phyloP scores from a whole-genome alignment of 345 rosid genomes.

The Crucihimalaya himalaica region DNA sequence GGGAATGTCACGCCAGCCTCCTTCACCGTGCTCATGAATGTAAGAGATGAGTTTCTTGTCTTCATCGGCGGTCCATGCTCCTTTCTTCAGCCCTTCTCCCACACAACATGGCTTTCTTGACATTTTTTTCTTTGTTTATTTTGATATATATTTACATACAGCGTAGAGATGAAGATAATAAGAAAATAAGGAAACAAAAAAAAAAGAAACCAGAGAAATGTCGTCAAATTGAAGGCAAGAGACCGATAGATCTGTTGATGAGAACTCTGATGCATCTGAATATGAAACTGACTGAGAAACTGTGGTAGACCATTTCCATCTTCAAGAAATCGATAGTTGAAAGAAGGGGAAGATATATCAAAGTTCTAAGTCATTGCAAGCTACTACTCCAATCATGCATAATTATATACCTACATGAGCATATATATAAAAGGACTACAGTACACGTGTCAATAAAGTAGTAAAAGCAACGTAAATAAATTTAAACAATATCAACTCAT shows the following conservation, averaged over 20 bases:
- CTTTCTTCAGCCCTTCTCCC: slow-evolving; percentile 43
- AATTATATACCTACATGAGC: background rate
- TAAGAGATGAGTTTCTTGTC: slow-evolving; percentile 43
- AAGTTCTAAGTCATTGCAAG: slow-evolving; percentile 17
- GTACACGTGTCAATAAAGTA: slow-evolving; percentile 1
- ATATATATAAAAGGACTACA: slow-evolving; percentile 1
- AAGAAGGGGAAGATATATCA: background rate
- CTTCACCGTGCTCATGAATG: slow-evolving; percentile 40
- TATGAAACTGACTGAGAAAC: slow-evolving; percentile 28
- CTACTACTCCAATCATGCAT: slow-evolving; percentile 4
- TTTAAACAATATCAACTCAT: background rate
- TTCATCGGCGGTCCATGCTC: slow-evolving; percentile 42
- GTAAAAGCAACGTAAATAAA: background rate
- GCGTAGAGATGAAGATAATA: background rate
- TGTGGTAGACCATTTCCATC: slow-evolving; percentile 25
- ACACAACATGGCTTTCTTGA: slow-evolving; percentile 43
- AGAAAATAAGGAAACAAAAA: background rate
- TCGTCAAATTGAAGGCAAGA: slow-evolving; percentile 26
- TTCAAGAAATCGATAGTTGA: background rate
- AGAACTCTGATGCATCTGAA: slow-evolving; percentile 42
- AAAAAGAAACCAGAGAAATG: background rate
- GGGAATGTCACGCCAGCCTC: slow-evolving; percentile 44
- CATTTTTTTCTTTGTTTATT: slow-evolving; percentile 12
- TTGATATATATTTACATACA: background rate
- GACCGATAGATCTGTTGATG: slow-evolving; percentile 31